Percentiles rank a stretch among this genome's conserved stretches.
Evolutionary conservation across 1,139 yeast genomes (phyloP).

Genomic region (Yamadazyma spencermartinsiae): DNA sequence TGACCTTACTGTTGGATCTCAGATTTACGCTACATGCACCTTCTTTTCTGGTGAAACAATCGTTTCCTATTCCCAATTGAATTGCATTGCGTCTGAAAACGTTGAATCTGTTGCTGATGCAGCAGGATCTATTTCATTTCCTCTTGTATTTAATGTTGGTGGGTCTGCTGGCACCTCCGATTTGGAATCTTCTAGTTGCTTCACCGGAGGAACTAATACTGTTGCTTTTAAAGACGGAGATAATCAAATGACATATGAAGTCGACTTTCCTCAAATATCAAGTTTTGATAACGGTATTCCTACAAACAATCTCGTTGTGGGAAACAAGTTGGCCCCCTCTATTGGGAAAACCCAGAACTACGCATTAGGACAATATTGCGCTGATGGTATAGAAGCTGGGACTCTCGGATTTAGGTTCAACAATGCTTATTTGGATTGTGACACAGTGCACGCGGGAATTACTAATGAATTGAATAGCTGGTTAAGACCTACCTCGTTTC

Average conservation of each 20-base stretch:
- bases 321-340: constrained; percentile 18
- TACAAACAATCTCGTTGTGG: not conserved
- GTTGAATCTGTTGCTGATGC: constrained; percentile 17
- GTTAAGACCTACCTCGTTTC: constrained; percentile 18
- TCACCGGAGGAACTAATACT: constrained; percentile 25
- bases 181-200: constrained; percentile 20
- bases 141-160: constrained; percentile 31
- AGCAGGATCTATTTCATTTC: constrained; percentile 25
- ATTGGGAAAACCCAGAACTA: constrained; percentile 17
- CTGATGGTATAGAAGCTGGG: constrained; percentile 26
- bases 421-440: constrained; percentile 22
- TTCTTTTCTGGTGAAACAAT: constrained; percentile 24
- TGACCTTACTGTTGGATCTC: constrained; percentile 18
- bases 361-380: constrained; percentile 23
- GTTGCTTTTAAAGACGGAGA: constrained; percentile 30
- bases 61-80: constrained; percentile 23
- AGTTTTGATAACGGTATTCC: not conserved
- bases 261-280: constrained; percentile 6
- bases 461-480: constrained; percentile 25
- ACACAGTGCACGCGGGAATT: constrained; percentile 20
- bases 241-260: constrained; percentile 19
- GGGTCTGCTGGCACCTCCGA: constrained; percentile 21
- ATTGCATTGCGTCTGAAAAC: constrained; percentile 23
- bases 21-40: constrained; percentile 28
- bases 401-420: constrained; percentile 20